Evolutionary conservation across 2,329 filamentous ascomycete genomes (phyloP).

Genomic region (Phyllosticta ampelicida): DNA sequence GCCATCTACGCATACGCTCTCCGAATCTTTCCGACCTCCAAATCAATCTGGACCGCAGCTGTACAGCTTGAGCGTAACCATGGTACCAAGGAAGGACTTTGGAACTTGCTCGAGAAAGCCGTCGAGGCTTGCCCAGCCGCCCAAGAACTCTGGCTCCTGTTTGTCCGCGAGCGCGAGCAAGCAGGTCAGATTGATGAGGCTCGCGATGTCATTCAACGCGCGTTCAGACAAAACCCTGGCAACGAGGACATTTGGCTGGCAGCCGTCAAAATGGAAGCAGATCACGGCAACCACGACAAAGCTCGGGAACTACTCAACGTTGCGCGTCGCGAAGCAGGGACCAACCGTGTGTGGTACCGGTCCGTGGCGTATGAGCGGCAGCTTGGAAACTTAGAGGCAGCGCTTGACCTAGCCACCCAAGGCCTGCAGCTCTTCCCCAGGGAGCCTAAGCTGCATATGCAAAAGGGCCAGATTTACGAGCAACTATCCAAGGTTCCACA

Average conservation of each 20-base stretch:
- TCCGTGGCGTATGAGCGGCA: slow-evolving; percentile 88
- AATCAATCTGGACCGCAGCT: slow-evolving; percentile 79
- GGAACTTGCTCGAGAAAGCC: slow-evolving; percentile 79
- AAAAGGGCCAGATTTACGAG: slow-evolving; percentile 97
- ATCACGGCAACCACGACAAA: slow-evolving; percentile 71
- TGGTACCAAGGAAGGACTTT: slow-evolving; percentile 70
- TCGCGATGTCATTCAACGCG: slow-evolving; percentile 70
- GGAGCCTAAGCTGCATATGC: slow-evolving; percentile 89
- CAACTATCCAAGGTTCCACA: slow-evolving; percentile 66
- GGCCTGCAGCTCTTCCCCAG: slow-evolving; percentile 78
- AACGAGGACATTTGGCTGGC: slow-evolving; percentile 98
- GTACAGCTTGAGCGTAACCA: slow-evolving; percentile 87
- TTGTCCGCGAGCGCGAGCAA: slow-evolving; percentile 91
- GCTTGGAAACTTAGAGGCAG: slow-evolving; percentile 64
- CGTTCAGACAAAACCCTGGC: slow-evolving; percentile 90
- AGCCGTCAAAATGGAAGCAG: slow-evolving; percentile 90
- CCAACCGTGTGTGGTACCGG: slow-evolving; percentile 95
- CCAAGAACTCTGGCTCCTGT: slow-evolving; percentile 89
- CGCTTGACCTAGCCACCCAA: slow-evolving; percentile 77
- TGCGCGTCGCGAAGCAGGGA: slow-evolving; percentile 79
- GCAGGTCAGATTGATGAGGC: slow-evolving; percentile 80
- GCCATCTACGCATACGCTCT: slow-evolving; percentile 90
- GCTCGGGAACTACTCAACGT: slow-evolving; percentile 72
- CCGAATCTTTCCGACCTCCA: slow-evolving; percentile 79
- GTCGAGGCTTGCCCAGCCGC: slow-evolving; percentile 87